Evolutionary conservation across 164 flowering plant species (phyloP), one percentile per base, ranked within the genome.

Genomic region (Dillenia turbinata): DNA sequence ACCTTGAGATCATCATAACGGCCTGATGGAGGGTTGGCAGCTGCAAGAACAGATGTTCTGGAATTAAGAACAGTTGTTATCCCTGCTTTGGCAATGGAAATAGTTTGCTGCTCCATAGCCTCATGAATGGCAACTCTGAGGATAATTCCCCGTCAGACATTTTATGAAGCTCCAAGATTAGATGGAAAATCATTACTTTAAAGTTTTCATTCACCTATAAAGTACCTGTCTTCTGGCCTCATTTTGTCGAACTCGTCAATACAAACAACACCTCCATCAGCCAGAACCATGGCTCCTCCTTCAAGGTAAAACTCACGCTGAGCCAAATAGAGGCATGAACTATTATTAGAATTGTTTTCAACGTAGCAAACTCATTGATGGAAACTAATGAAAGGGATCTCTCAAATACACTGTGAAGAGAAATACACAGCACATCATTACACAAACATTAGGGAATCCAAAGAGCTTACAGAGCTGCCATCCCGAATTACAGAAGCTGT

Each of bases 21-120:
- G 46, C 99, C 99, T 44, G 99, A 95, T 54, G 99, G 99, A 69
- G 99, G 99, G 62, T 95, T 95, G 60, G 99, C 99, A 58, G 99
- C 99, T 46, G 99, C 99, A 77, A 95, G 97, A 63, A 95, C 97
- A 44, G 99, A 88, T 15, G 99, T 95, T 75, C 99, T 87, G 19
- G 99, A 92, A 75, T 95, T 92, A 14, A 95, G 92, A 60, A 95
- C 97, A 46, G 99, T 95, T 69, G 99, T 95, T 70, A 95, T 92
- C 73, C 99, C 99, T 54, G 99, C 99, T 83, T 95, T 95, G 62
- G 99, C 99, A 71, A 95, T 95, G 66, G 99, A 95, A 66, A 92
- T 95, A 33, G 97, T 95, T 75, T 95, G 99, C 73, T 95, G 99
- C 74, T 95, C 99, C 99, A 95, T 95, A 55, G 99, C 99, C 82